Base-by-base conservation (phyloP, 1,284 basidiomycete species). In the Heterobasidion occidentale region DNA sequence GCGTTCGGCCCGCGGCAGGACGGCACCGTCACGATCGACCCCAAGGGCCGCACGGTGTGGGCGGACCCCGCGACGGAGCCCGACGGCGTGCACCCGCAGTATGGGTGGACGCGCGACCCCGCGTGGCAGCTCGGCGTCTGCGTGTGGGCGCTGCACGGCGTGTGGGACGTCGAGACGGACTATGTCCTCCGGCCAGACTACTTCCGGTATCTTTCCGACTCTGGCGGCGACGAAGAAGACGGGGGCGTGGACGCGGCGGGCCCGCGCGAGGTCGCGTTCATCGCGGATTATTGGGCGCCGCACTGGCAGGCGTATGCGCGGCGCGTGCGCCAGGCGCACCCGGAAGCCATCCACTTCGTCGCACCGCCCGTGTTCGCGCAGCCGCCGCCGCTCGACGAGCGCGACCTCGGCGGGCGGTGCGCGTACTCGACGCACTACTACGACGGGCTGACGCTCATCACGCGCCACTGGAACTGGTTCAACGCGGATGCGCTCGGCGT, bases 401-500 rank as follows among this genome's bases (percentile, higher is more conserved):
- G 77, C 2, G 72, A 84, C 48, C 74, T 95, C 14, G 73, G 77
- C 47, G 86, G 87, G 0, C 83, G 96, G 1, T 87, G 82, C 9
- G 91, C 83, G 54, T 88, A 90, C 59, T 88, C 92, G 0, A 80
- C 86, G 0, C 96, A 99, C 71, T 99, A 94, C 69, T 99, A 98
- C 69, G 96, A 99, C 65, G 96, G 96, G 1, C 76, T 98, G 48
- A 91, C 89, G 7, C 78, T 91, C 17, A 74, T 92, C 35, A 91
- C 90, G 38, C 77, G 89, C 36, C 91, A 94, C 63, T 96, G 92
- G 94, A 90, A 94, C 67, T 94, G 90, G 92, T 93, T 96, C 79
- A 98, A 98, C 65, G 95, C 94, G 2, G 96, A 99, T 70, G 92
- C 95, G 0, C 74, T 99, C 0, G 96, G 96, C 1, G 71, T 98